Percentiles rank a stretch among this genome's conserved stretches.
Conservation (phyloP, 306 rosid genomes). For the Benincasa hispida region DNA sequence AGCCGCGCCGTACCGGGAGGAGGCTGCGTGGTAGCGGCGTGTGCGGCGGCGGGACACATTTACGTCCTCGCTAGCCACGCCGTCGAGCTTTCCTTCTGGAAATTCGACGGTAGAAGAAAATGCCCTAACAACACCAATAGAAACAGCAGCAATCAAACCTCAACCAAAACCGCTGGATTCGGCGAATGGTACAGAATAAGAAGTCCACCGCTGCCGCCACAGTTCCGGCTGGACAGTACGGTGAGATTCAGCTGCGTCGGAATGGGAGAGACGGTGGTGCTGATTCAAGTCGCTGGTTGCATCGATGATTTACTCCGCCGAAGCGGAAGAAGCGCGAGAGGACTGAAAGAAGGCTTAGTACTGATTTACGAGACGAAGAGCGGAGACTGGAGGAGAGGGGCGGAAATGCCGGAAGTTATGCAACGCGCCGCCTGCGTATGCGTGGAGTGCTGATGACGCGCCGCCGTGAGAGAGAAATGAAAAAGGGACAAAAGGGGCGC, state of each 20-base stretch:
- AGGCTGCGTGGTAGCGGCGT: slow-evolving; percentile 70
- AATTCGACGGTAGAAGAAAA: slow-evolving; percentile 36
- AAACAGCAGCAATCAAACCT: not conserved
- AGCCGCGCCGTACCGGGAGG: slow-evolving; percentile 50
- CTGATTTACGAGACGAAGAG: slow-evolving; percentile 29
- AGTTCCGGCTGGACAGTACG: slow-evolving; percentile 37
- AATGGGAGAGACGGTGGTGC: slow-evolving; percentile 41
- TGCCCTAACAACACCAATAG: not conserved
- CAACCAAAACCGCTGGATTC: slow-evolving; percentile 5
- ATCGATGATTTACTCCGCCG: slow-evolving; percentile 23
- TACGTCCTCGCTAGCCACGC: slow-evolving; percentile 57
- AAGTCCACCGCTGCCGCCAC: slow-evolving; percentile 49
- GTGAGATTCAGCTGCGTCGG: slow-evolving; percentile 58
- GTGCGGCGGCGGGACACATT: slow-evolving; percentile 24
- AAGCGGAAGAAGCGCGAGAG: slow-evolving; percentile 27
- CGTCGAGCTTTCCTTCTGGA: slow-evolving; percentile 66
- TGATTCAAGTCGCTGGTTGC: slow-evolving; percentile 37
- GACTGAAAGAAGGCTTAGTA: slow-evolving; percentile 37
- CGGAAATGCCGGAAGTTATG: slow-evolving; percentile 39
- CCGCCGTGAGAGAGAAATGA: not conserved
- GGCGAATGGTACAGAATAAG: slow-evolving; percentile 59
- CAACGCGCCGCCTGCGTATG: slow-evolving; percentile 63
- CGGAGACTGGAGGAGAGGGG: slow-evolving; percentile 43
- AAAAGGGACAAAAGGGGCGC: not conserved
- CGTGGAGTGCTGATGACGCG: slow-evolving; percentile 31